phyloP scores from a whole-genome alignment of 2,329 filamentous ascomycete genomes.

The Dothideomycetidae sp. region DNA sequence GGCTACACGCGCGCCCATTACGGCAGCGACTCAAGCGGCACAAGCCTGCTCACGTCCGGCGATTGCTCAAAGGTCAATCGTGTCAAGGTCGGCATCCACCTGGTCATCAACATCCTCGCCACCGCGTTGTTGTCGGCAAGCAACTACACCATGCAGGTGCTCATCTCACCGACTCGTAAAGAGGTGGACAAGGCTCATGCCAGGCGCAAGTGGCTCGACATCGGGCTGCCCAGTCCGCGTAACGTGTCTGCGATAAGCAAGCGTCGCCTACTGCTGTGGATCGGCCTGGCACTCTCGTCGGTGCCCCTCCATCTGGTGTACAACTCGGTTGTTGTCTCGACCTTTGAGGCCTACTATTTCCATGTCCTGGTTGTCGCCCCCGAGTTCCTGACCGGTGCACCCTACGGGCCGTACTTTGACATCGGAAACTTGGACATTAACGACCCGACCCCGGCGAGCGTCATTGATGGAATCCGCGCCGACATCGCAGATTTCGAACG shows the following conservation, averaged over 20 bases:
- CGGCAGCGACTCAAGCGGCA: not conserved
- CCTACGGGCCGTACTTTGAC: too few relatives aligned
- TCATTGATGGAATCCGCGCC: not conserved
- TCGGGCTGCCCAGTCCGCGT: slow-evolving; percentile 30
- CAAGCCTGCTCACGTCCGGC: not conserved
- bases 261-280: slow-evolving; percentile 16
- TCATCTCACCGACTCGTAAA: slow-evolving; percentile 35
- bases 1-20: not conserved
- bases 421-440: not conserved
- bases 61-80: not conserved
- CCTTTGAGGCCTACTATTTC: slow-evolving; percentile 15
- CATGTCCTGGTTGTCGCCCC: slow-evolving; percentile 10
- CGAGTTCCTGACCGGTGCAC: slow-evolving; percentile 7
- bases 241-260: slow-evolving; percentile 22
- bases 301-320: slow-evolving; percentile 27
- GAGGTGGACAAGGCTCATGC: slow-evolving; percentile 37
- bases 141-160: slow-evolving; percentile 39
- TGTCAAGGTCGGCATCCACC: slow-evolving; percentile 21
- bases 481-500: not conserved
- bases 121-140: slow-evolving; percentile 33
- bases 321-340: slow-evolving; percentile 20
- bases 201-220: slow-evolving; percentile 28
- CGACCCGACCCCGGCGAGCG: too few relatives aligned
- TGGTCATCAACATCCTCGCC: slow-evolving; percentile 35
- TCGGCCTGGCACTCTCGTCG: slow-evolving; percentile 19